A percentile compares a stretch with the other conserved stretches of the same genome.
Evolutionary conservation across 208 protist genomes (phyloP).

Genomic region (Trypanosoma rangeli): DNA sequence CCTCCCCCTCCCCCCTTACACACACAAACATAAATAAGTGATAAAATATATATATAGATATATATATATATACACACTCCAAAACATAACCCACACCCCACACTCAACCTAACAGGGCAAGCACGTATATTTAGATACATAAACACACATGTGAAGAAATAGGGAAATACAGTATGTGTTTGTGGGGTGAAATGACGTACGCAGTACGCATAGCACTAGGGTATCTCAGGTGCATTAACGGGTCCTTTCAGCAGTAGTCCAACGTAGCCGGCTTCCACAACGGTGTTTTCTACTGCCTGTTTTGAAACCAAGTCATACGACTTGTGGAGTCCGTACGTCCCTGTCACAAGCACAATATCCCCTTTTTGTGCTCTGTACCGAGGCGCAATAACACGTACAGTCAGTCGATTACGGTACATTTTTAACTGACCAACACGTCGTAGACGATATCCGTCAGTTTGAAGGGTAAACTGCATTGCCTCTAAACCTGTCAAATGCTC

Average conservation of each 20-base stretch:
- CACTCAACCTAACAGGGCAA: background rate
- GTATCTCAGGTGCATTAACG: background rate
- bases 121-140: background rate
- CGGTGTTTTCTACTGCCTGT: conserved; percentile 56
- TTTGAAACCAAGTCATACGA: conserved; percentile 80
- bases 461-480: conserved; percentile 62
- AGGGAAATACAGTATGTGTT: background rate
- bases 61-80: too few species aligned
- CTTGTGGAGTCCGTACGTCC: conserved; percentile 65
- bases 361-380: conserved; percentile 35
- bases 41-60: too few species aligned
- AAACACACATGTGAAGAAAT: conserved; percentile 1
- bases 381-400: conserved; percentile 50
- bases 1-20: too few species aligned
- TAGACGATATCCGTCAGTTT: conserved; percentile 52
- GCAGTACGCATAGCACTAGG: background rate
- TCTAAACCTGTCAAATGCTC: conserved; percentile 3
- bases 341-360: conserved; percentile 59
- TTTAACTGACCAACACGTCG: conserved; percentile 54
- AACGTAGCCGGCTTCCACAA: conserved; percentile 68
- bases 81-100: too few species aligned
- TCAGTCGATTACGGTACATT: conserved; percentile 49
- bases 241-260: conserved; percentile 33
- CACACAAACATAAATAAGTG: too few species aligned
- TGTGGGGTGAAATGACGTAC: background rate